Percentiles rank a stretch among this genome's conserved stretches.
phyloP scores from a whole-genome alignment of 2,329 filamentous ascomycete species.

The Aulographum hederae region DNA sequence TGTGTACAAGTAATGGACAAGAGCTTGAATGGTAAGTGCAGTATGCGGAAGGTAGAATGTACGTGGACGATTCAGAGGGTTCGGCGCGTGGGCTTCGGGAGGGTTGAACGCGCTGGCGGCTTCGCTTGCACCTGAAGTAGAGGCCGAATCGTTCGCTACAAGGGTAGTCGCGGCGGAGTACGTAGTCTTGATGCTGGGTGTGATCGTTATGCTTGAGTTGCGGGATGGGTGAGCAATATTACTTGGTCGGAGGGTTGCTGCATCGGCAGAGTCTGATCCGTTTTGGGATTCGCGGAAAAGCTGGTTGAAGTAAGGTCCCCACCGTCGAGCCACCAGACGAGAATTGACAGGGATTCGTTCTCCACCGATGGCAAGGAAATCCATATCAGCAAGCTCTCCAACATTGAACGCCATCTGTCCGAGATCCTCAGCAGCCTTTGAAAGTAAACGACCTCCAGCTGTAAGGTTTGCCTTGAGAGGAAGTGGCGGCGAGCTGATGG shows the following conservation, averaged over 20 bases:
- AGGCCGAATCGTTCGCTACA: constrained; percentile 12
- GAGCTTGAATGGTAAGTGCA: constrained; percentile 68
- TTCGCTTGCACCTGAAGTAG: constrained; percentile 1
- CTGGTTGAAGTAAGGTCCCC: constrained; percentile 93
- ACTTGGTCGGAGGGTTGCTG: constrained; percentile 52
- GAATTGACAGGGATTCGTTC: constrained; percentile 91
- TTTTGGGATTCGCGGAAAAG: constrained; percentile 61
- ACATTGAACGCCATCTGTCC: constrained; percentile 63
- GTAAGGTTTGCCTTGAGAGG: constrained; percentile 26
- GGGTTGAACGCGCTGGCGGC: constrained; percentile 23
- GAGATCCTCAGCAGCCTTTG: constrained; percentile 63
- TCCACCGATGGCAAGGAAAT: constrained; percentile 77
- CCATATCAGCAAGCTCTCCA: constrained; percentile 90
- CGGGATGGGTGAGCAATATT: constrained; percentile 34
- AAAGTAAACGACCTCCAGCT: constrained; percentile 59
- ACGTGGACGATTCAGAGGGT: constrained; percentile 50
- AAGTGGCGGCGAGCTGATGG: constrained; percentile 48
- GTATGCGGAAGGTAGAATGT: constrained; percentile 90
- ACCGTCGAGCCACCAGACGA: constrained; percentile 66
- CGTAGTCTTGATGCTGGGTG: constrained; percentile 39
- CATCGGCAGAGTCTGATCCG: constrained; percentile 51
- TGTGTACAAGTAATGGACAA: constrained; percentile 88
- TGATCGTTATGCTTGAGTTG: constrained; percentile 75
- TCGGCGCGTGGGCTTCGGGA: constrained; percentile 33
- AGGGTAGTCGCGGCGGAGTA: constrained; percentile 25